Base-by-base conservation (phyloP, 2,329 filamentous ascomycete species). In the Monosporascus cannonballus region DNA sequence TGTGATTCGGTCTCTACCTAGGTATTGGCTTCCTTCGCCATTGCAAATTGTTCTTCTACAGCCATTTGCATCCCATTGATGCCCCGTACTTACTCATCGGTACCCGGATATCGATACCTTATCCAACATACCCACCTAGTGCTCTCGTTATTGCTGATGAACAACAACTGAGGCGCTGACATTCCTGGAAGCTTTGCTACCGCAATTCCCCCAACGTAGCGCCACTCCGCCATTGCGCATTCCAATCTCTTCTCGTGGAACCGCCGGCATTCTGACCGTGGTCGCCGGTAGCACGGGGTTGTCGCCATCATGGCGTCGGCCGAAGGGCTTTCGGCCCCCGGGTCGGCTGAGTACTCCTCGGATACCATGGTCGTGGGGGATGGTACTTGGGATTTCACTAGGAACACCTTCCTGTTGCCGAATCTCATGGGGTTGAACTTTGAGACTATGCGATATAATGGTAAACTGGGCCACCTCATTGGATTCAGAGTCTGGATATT, bases 361-460 rank as follows among this genome's bases (percentile, higher is more conserved):
- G 77, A 85, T 64, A 89, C 84, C n/a, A 76, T 92, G 77, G 78
- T 76, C 51, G 88, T 93, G 17, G 89, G 89, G 57, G 89, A 93
- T 67, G 89, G 89, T 22, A 93, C 89, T 36, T 94, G 89, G 89
- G 86, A 92, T 63, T 86, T 86, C 53, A 76, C 79, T 54, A 86
- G 86, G 66, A 90, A 92, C 64, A 84, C 81, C 18, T 94, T 93
- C 67, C 73, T 94, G 51, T 73, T 94, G 49, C 89, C 89, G 37
- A 91, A 91, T 64, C 73, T 94, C 46, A 76, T 85, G 62, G 88
- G 87, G 8, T 71, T 90, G 58, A 89, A 91, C 66, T 89, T 90
- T 67, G 86, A 86, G 48, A 92, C 89, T 6, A 92, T 89, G 84
- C 84, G 80, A 67, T 91, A 90, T 72, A 94, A 94, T 79, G 89